A percentile compares a stretch with the other conserved stretches of the same genome.
Conservation (phyloP, 2,329 filamentous ascomycete genomes). For the Sporothrix variecibatus region DNA sequence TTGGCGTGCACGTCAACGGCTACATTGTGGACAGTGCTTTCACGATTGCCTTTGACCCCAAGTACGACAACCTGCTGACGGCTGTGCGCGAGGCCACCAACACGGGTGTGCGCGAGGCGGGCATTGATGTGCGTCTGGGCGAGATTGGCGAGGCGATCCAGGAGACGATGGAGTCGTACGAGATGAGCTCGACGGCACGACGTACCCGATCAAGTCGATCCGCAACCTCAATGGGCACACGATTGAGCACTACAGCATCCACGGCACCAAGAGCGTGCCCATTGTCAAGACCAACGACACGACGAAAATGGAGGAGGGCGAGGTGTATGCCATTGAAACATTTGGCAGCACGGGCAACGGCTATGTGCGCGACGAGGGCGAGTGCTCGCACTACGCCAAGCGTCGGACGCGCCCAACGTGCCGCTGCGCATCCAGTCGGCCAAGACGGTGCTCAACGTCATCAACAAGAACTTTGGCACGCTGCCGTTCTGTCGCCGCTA, state of each 20-base stretch:
- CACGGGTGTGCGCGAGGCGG: slow-evolving; percentile 86
- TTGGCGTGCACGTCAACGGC: slow-evolving; percentile 78
- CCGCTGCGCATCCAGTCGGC: slow-evolving; percentile 78
- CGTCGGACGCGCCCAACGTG: slow-evolving; percentile 72
- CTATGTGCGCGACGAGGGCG: slow-evolving; percentile 83
- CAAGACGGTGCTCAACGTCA: slow-evolving; percentile 80
- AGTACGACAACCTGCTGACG: slow-evolving; percentile 72
- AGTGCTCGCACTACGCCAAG: slow-evolving; percentile 86
- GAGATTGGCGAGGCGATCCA: slow-evolving; percentile 84
- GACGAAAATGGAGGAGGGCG: slow-evolving; percentile 97
- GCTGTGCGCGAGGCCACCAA: slow-evolving; percentile 77
- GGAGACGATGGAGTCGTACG: slow-evolving; percentile 91
- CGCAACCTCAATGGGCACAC: slow-evolving; percentile 88
- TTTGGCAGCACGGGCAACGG: slow-evolving; percentile 93
- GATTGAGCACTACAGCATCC: slow-evolving; percentile 85
- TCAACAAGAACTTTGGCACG: slow-evolving; percentile 96
- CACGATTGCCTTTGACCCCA: slow-evolving; percentile 73
- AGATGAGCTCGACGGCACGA: slow-evolving; percentile 77
- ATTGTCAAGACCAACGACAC: slow-evolving; percentile 87
- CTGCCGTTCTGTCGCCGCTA: slow-evolving; percentile 89
- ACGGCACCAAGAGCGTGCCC: slow-evolving; percentile 89
- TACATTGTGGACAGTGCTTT: slow-evolving; percentile 81
- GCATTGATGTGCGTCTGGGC: slow-evolving; percentile 86
- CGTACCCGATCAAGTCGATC: slow-evolving; percentile 79
- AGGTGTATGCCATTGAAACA: slow-evolving; percentile 93